Conservation (phyloP, 2,329 filamentous ascomycete genomes). For the Paecilomyces niveus region DNA sequence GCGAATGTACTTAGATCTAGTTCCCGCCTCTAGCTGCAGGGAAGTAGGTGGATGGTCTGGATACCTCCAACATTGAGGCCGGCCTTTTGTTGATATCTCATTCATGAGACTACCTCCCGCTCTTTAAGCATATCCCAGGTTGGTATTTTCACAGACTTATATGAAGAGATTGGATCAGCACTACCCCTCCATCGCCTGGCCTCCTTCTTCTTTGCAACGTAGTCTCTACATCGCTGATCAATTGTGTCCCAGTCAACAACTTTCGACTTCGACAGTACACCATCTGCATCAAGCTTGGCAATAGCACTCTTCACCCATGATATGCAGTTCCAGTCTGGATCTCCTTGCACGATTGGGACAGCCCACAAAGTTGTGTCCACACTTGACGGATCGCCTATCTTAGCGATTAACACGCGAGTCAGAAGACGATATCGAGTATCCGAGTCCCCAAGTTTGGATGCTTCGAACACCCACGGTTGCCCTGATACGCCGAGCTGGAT, state of each 20-base stretch:
- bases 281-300: neutral
- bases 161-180: neutral
- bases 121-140: neutral
- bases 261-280: neutral
- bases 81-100: neutral
- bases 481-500: neutral
- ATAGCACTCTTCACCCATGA: neutral
- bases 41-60: neutral
- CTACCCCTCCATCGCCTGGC: neutral
- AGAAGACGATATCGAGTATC: neutral
- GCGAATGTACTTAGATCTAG: neutral
- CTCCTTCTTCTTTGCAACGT: neutral
- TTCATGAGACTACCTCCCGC: neutral
- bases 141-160: neutral
- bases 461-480: conserved; percentile 1
- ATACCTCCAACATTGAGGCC: neutral
- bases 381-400: neutral
- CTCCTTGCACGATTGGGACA: neutral
- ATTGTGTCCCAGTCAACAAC: neutral
- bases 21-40: neutral
- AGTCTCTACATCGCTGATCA: neutral
- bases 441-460: neutral
- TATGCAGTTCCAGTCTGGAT: neutral
- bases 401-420: neutral
- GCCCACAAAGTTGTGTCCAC: conserved; percentile 1